A percentile compares a stretch with the other conserved stretches of the same genome.
These are phyloP conservation scores for Zalerion maritima DNA, from an alignment of 495 filamentous ascomycete genomes.

Conservation along the genomic window DNA sequence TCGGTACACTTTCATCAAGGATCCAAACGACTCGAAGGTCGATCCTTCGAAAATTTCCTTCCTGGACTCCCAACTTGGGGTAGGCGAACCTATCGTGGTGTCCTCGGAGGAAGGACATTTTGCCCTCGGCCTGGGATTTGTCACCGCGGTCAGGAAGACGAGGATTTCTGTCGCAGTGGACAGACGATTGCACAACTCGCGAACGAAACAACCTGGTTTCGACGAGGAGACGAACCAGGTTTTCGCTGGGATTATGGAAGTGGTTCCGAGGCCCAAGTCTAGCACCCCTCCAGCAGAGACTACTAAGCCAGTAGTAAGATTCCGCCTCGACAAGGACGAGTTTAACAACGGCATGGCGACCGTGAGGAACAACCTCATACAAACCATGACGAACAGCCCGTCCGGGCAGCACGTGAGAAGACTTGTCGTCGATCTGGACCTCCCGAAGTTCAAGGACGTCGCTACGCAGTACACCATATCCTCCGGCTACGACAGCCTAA, in stretches of 20 bases:
- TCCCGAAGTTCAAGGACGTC: slow-evolving; percentile 56
- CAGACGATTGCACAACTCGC: slow-evolving; percentile 70
- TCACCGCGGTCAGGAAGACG: slow-evolving; percentile 55
- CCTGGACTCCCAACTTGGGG: slow-evolving; percentile 72
- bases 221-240: slow-evolving; percentile 60
- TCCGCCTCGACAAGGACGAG: slow-evolving; percentile 91
- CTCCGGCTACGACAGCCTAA: slow-evolving; percentile 45
- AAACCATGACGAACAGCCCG: slow-evolving; percentile 70
- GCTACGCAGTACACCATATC: slow-evolving; percentile 43
- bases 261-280: too few species aligned
- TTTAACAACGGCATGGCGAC: slow-evolving; percentile 96
- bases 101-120: slow-evolving; percentile 93
- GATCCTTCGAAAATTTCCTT: too few species aligned
- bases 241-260: slow-evolving; percentile 86
- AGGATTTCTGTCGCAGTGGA: slow-evolving; percentile 80
- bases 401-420: too few species aligned
- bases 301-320: slow-evolving; percentile 38
- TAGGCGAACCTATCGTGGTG: slow-evolving; percentile 88
- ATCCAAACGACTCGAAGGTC: too few species aligned
- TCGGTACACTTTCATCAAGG: slow-evolving; percentile 67
- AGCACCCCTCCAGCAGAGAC: too few species aligned
- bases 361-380: slow-evolving; percentile 82
- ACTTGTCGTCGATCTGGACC: slow-evolving; percentile 57
- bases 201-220: slow-evolving; percentile 60
- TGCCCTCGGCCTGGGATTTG: slow-evolving; percentile 82